Percentiles rank a stretch among this genome's conserved stretches.
Evolutionary conservation across 2,329 filamentous ascomycete species (phyloP).

Genomic region (Cryphonectria carpinicola): DNA sequence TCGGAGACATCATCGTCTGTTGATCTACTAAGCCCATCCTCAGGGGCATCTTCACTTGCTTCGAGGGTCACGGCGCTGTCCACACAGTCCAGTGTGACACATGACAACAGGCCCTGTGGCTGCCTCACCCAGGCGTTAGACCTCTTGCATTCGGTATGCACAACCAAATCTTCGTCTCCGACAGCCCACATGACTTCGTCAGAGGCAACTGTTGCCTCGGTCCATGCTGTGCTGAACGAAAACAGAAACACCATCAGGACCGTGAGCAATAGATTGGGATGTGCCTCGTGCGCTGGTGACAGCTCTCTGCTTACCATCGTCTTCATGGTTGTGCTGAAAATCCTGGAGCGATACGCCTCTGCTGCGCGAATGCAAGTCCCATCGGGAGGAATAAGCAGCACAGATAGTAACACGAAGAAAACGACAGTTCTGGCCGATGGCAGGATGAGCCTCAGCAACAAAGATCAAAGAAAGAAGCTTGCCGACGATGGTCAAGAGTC

Average conservation of each 20-base stretch:
- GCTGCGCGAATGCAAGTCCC: background rate
- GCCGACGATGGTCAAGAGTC: background rate
- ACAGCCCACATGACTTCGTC: background rate
- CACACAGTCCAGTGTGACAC: background rate
- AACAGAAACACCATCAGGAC: slow-evolving; percentile 4
- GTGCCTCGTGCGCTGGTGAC: slow-evolving; percentile 35
- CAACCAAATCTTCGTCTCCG: background rate
- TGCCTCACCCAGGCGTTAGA: slow-evolving; percentile 4
- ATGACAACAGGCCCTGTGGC: background rate
- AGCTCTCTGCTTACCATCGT: slow-evolving; percentile 37
- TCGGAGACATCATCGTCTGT: background rate
- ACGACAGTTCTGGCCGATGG: no score
- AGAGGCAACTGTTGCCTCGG: background rate
- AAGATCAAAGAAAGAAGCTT: background rate
- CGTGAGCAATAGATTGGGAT: slow-evolving; percentile 36
- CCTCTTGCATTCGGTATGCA: background rate
- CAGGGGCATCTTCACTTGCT: background rate
- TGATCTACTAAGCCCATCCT: slow-evolving; percentile 2
- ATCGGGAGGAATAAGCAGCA: background rate
- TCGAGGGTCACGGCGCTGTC: background rate
- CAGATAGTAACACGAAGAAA: background rate
- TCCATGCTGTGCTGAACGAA: slow-evolving; percentile 1
- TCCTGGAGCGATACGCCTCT: slow-evolving; percentile 37
- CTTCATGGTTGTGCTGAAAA: slow-evolving; percentile 39
- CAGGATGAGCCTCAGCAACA: background rate